phyloP scores from a whole-genome alignment of 2,329 filamentous ascomycete species.

The Pochonia chlamydosporia region DNA sequence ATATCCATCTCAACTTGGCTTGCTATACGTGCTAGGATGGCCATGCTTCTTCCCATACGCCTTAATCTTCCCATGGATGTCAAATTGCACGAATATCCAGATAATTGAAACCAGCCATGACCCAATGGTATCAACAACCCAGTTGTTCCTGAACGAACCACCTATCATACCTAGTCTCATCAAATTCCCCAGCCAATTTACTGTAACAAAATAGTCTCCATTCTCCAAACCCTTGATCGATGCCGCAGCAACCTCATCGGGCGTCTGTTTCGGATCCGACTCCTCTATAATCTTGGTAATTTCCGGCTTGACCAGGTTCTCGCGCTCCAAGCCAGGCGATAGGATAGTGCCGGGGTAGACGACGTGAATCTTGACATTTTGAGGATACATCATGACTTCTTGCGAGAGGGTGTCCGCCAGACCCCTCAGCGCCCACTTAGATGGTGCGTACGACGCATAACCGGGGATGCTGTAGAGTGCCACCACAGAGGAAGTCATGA shows the following conservation, averaged over 20 bases:
- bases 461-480: slow-evolving; percentile 75
- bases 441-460: slow-evolving; percentile 76
- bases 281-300: slow-evolving; percentile 77
- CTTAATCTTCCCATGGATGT: slow-evolving; percentile 52
- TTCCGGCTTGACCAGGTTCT: slow-evolving; percentile 73
- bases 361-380: slow-evolving; percentile 72
- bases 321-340: slow-evolving; percentile 66
- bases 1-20: slow-evolving; percentile 18
- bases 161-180: slow-evolving; percentile 61
- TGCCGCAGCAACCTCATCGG: slow-evolving; percentile 67
- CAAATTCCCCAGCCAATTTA: slow-evolving; percentile 63
- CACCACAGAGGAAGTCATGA: slow-evolving; percentile 77
- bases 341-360: slow-evolving; percentile 82
- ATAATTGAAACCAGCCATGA: slow-evolving; percentile 46
- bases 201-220: slow-evolving; percentile 74
- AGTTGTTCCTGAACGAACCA: slow-evolving; percentile 51
- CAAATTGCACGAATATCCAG: slow-evolving; percentile 52
- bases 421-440: slow-evolving; percentile 78
- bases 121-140: slow-evolving; percentile 53
- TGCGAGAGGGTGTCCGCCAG: slow-evolving; percentile 79
- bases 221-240: slow-evolving; percentile 71
- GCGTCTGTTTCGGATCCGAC: slow-evolving; percentile 72
- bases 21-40: slow-evolving; percentile 46
- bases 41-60: slow-evolving; percentile 53
- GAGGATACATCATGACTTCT: slow-evolving; percentile 82